Percentiles rank a stretch among this genome's conserved stretches.
These are phyloP conservation scores for Populus trichocarpa DNA, from an alignment of 441 rosid species.

Conservation along the genomic window DNA sequence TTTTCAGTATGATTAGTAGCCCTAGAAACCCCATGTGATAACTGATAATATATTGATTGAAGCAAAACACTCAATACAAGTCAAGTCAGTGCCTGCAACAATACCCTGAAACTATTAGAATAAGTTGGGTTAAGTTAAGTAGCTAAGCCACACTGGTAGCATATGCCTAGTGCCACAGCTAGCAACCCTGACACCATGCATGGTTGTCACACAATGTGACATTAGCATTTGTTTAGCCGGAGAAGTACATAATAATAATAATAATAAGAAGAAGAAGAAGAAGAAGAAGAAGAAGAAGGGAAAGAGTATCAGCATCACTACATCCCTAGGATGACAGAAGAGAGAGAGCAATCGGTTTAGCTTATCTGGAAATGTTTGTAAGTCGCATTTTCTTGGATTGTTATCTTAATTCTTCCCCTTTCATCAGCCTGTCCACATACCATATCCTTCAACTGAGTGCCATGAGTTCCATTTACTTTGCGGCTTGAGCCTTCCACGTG, in stretches of 20 bases:
- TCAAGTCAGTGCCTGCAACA: background rate
- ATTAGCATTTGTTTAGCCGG: background rate
- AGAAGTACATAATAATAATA: background rate
- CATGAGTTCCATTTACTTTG: conserved; percentile 6
- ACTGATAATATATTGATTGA: background rate
- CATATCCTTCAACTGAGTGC: conserved; percentile 31
- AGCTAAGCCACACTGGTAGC: background rate
- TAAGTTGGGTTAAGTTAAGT: background rate
- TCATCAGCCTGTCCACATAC: conserved; percentile 39
- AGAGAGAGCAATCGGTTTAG: conserved; percentile 55
- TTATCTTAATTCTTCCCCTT: conserved; percentile 35
- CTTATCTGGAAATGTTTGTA: conserved; percentile 51
- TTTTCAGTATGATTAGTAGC: background rate
- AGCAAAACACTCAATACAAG: background rate
- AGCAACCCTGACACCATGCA: background rate
- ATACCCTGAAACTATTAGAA: background rate
- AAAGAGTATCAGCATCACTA: background rate
- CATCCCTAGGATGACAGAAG: conserved; percentile 56
- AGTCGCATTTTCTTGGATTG: conserved; percentile 39
- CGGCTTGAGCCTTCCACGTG: conserved; percentile 29
- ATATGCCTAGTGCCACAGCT: background rate
- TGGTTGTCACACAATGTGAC: background rate
- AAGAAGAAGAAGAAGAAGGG: too few species aligned
- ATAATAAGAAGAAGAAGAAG: background rate
- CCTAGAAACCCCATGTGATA: background rate